Conservation (phyloP, 2,329 filamentous ascomycete species). For the Colletotrichum ledebouriae region DNA sequence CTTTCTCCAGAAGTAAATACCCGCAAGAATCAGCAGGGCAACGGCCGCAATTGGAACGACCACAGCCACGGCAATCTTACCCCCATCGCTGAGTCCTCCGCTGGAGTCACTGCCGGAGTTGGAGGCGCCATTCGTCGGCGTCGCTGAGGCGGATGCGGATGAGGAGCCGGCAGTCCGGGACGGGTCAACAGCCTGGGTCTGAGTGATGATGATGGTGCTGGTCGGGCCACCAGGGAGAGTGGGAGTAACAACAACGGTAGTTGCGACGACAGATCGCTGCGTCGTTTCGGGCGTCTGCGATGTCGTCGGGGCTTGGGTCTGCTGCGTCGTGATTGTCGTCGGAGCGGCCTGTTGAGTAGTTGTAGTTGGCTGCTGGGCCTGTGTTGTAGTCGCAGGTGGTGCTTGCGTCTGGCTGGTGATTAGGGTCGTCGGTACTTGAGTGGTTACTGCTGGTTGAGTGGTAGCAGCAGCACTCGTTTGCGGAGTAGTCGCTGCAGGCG, state of each 20-base stretch:
- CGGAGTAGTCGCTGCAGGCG: constrained; percentile 33
- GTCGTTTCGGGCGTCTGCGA: constrained; percentile 9
- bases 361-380: constrained; percentile 16
- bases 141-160: constrained; percentile 48
- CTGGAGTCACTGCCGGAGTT: constrained; percentile 47
- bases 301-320: constrained; percentile 18
- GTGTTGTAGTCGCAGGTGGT: constrained; percentile 39
- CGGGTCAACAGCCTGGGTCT: constrained; percentile 23
- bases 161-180: constrained; percentile 31
- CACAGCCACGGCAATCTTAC: constrained; percentile 91
- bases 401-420: constrained; percentile 35
- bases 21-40: constrained; percentile 81
- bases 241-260: constrained; percentile 35
- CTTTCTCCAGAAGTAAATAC: constrained; percentile 88
- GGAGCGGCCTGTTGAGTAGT: constrained; percentile 34
- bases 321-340: constrained; percentile 24
- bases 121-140: constrained; percentile 48
- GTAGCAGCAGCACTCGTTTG: constrained; percentile 21
- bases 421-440: constrained; percentile 40
- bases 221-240: constrained; percentile 41
- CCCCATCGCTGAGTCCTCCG: constrained; percentile 69
- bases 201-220: constrained; percentile 47
- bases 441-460: constrained; percentile 22
- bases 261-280: constrained; percentile 10
- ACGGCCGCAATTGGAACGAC: constrained; percentile 93